Evolutionary conservation across 495 filamentous ascomycete species (phyloP), one percentile per base, ranked within the genome.

Genomic region (Staphylotrichum longicolle): DNA sequence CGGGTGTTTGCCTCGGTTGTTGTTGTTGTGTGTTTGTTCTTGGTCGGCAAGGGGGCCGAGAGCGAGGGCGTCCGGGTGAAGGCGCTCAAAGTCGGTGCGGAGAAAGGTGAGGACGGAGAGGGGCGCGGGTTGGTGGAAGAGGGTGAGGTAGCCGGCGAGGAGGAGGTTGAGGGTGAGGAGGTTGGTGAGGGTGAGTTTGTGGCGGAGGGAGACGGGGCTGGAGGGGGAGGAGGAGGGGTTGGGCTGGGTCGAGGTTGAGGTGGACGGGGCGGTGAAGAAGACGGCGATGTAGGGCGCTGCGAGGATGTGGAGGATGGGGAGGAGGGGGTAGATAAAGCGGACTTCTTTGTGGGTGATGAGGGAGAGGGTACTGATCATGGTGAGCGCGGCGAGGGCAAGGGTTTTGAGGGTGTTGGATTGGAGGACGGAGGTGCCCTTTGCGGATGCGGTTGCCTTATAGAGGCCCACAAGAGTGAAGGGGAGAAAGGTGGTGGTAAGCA

Each of bases 321-420:
- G 81, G 44, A 98, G 83, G 5, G 94, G 95, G 69, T 96, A 96
- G 64, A 98, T 89, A 76, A 98, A 98, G 64, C 94, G 91, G 62
- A 96, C 89, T 83, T 98, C 94, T 74, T 98, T 98, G 77, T 98
- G 94, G 33, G 93, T 85, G 58, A 98, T 88, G 12, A 90, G 62
- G 8, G 90, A 95, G 20, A 98, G 83, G 20, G 78, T 70, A 0
- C 75, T 64, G 30, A 87, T 81, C 64, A 91, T 87, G 34, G 82
- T 63, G 39, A 91, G 41, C 39, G 83, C 78, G 0, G 86, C 80
- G 14, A 79, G 78, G 40, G 86, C 83, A 14, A 96, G 75, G 49
- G 89, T 85, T 56, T 79, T 80, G 52, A 78, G 70, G 10, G 75
- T 69, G 45, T 78, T 78, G 50, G 74, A 71, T 37, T 77, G 75